Evolutionary conservation across 129 eudicot genomes (phyloP).

Genomic region (Flaveria bidentis): DNA sequence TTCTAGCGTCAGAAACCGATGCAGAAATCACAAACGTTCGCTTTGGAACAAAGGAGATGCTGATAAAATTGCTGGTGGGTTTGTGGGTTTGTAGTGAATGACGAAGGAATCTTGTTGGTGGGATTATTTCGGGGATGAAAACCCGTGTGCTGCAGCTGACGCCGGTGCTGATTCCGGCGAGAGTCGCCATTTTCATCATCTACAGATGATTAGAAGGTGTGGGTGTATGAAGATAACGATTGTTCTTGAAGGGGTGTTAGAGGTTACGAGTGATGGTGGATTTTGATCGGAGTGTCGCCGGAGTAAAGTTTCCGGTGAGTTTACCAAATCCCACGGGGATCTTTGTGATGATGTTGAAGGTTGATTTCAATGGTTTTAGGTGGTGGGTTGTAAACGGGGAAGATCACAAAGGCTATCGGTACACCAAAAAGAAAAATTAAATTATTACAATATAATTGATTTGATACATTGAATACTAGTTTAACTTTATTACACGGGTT

Average conservation of each 20-base stretch:
- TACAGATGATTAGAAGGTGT: neutral
- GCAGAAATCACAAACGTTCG: slow-evolving; percentile 48
- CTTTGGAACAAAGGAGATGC: slow-evolving; percentile 15
- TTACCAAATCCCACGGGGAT: neutral
- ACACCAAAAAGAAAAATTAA: too few species aligned
- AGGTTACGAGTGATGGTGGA: neutral
- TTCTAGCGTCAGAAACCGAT: slow-evolving; percentile 31
- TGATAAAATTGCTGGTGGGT: slow-evolving; percentile 10
- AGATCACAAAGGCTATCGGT: too few species aligned
- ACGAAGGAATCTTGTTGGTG: slow-evolving; percentile 29
- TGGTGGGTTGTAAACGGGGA: too few species aligned
- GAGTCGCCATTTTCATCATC: slow-evolving; percentile 35
- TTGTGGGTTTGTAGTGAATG: slow-evolving; percentile 14
- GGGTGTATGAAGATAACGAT: neutral
- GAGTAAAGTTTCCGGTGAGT: too few species aligned
- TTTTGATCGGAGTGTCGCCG: neutral
- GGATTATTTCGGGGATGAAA: slow-evolving; percentile 5
- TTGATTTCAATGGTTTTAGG: too few species aligned
- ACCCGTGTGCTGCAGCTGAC: slow-evolving; percentile 1
- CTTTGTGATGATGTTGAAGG: too few species aligned
- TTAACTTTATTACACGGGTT: too few species aligned
- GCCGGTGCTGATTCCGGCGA: slow-evolving; percentile 27
- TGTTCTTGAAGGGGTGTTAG: neutral
- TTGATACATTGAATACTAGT: too few species aligned
- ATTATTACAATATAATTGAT: too few species aligned